These are phyloP conservation scores for Dipodascus albidus DNA, from an alignment of 805 yeast genomes.

Conservation along the genomic window DNA sequence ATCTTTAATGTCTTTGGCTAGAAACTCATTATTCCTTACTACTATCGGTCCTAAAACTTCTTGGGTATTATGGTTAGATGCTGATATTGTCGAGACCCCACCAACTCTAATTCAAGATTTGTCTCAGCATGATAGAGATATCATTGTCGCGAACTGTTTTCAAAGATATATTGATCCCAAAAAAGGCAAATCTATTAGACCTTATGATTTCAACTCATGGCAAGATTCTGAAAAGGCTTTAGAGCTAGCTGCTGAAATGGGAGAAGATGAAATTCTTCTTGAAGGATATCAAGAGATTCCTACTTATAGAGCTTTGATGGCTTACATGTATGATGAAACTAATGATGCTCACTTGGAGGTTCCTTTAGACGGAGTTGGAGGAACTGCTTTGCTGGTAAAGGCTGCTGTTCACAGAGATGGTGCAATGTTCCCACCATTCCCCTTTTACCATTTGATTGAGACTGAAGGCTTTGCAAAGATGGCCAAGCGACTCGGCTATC, in stretches of 20 bases:
- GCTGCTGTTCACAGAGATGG: constrained; percentile 99
- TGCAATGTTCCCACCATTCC: constrained; percentile 98
- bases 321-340: constrained; percentile 58
- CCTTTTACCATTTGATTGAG: constrained; percentile 92
- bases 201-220: constrained; percentile 97
- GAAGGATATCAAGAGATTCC: constrained; percentile 94
- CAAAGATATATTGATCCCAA: constrained; percentile 64
- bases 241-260: constrained; percentile 56
- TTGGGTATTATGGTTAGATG: constrained; percentile 95
- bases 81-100: constrained; percentile 89
- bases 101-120: constrained; percentile 74
- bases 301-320: constrained; percentile 93
- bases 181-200: constrained; percentile 54
- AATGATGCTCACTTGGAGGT: constrained; percentile 64
- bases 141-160: constrained; percentile 85
- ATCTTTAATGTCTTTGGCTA: constrained; percentile 82
- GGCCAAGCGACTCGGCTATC: constrained; percentile 91
- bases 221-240: constrained; percentile 57
- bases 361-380: constrained; percentile 95
- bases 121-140: constrained; percentile 74
- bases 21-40: constrained; percentile 84
- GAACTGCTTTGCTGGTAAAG: constrained; percentile 90
- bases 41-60: constrained; percentile 81
- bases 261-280: constrained; percentile 83
- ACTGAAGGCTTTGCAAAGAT: constrained; percentile 95